phyloP scores from a whole-genome alignment of 768 basidiomycete genomes.

The Lentinula edodes region DNA sequence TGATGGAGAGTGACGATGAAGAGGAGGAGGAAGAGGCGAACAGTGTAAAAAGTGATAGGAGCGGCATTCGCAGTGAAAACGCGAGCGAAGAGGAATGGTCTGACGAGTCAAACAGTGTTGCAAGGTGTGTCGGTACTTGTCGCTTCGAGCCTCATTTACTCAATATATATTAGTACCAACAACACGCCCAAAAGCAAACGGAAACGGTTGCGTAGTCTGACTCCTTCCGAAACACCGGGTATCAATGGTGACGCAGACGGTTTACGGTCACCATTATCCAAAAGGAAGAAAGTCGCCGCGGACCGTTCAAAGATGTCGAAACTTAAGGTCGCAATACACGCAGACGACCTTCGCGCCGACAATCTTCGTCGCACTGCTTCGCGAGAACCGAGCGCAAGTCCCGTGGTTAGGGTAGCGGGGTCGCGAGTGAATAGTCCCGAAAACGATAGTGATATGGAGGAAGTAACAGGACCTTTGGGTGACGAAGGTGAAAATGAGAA shows the following conservation, averaged over 20 bases:
- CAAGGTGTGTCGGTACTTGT: constrained; percentile 27
- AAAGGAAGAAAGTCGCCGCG: constrained; percentile 71
- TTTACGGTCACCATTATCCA: constrained; percentile 67
- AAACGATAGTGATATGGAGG: background rate
- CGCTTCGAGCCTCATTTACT: constrained; percentile 15
- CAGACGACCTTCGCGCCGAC: constrained; percentile 43
- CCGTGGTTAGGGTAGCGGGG: background rate
- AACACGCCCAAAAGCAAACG: constrained; percentile 47
- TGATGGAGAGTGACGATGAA: constrained; percentile 75
- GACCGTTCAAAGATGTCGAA: constrained; percentile 61
- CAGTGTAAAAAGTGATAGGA: constrained; percentile 30
- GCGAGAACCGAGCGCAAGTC: constrained; percentile 13
- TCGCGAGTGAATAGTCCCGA: background rate
- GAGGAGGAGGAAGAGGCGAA: constrained; percentile 36
- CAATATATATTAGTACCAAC: constrained; percentile 27
- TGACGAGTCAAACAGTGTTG: constrained; percentile 44
- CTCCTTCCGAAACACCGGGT: constrained; percentile 54
- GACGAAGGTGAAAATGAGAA: constrained; percentile 34
- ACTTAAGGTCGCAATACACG: constrained; percentile 61
- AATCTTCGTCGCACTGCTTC: constrained; percentile 28
- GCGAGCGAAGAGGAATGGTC: constrained; percentile 50
- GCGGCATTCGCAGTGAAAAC: constrained; percentile 37
- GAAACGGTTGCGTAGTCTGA: constrained; percentile 67
- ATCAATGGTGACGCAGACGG: constrained; percentile 35
- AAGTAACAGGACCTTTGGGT: constrained; percentile 20